These are phyloP conservation scores for Apiotrichum sp. DNA, from an alignment of 1,284 basidiomycete genomes.

Conservation along the genomic window DNA sequence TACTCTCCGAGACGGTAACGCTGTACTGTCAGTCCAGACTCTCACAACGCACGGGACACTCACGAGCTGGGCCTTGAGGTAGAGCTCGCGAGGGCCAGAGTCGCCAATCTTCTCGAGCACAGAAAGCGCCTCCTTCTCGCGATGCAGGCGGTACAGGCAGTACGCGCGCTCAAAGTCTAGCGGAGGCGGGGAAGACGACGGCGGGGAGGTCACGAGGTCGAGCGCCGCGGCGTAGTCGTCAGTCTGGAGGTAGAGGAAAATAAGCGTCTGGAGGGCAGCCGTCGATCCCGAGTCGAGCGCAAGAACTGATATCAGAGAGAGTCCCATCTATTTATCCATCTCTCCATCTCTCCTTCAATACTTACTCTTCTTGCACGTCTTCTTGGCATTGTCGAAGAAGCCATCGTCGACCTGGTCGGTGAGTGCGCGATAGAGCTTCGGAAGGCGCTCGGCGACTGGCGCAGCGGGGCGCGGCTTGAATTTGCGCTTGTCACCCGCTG, in stretches of 20 bases:
- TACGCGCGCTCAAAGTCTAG: slow-evolving; percentile 68
- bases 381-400: slow-evolving; percentile 70
- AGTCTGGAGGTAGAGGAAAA: slow-evolving; percentile 75
- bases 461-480: slow-evolving; percentile 53
- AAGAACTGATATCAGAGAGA: slow-evolving; percentile 54
- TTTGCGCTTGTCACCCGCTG: slow-evolving; percentile 9
- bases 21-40: slow-evolving; percentile 44
- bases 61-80: slow-evolving; percentile 79
- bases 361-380: slow-evolving; percentile 82
- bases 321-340: not conserved
- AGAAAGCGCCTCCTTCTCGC: slow-evolving; percentile 59
- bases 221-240: slow-evolving; percentile 55
- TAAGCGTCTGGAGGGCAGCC: slow-evolving; percentile 69
- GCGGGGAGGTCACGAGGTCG: slow-evolving; percentile 41
- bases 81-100: slow-evolving; percentile 60
- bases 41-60: slow-evolving; percentile 30
- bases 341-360: slow-evolving; percentile 14
- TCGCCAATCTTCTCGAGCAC: slow-evolving; percentile 52
- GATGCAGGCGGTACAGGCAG: slow-evolving; percentile 70
- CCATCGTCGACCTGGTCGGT: slow-evolving; percentile 77
- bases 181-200: slow-evolving; percentile 19
- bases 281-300: slow-evolving; percentile 59
- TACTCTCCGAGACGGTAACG: slow-evolving; percentile 71
- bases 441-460: slow-evolving; percentile 57
- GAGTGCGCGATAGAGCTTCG: slow-evolving; percentile 67